phyloP scores from a whole-genome alignment of 768 basidiomycete species.

The Dioszegia hungarica region DNA sequence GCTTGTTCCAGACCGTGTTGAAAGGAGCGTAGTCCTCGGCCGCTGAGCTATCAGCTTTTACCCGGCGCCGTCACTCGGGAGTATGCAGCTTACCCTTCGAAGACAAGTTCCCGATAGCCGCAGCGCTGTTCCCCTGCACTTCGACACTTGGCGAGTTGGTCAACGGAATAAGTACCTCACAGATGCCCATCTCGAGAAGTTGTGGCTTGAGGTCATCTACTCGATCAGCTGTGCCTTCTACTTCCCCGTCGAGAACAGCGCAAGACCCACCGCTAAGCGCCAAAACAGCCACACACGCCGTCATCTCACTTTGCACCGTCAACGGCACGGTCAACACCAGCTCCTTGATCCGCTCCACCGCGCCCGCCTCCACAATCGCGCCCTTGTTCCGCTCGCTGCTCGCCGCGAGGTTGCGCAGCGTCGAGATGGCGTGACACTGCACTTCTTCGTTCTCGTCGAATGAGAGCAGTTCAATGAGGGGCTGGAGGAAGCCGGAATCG shows the following conservation, averaged over 20 bases:
- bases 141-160: conserved; percentile 95
- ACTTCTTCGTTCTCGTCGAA: conserved; percentile 99
- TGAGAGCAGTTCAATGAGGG: conserved; percentile 87
- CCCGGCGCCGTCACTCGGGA: too few relatives aligned
- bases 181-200: conserved; percentile 95
- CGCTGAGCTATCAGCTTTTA: conserved; percentile 16
- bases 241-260: too few relatives aligned
- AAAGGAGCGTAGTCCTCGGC: conserved; percentile 85
- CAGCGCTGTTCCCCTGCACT: conserved; percentile 97
- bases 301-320: conserved; percentile 99
- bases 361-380: conserved; percentile 95
- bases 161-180: conserved; percentile 91
- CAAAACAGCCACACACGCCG: conserved; percentile 93
- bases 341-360: conserved; percentile 93
- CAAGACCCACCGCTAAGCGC: conserved; percentile 76
- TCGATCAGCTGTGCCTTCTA: conserved; percentile 1
- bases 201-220: conserved; percentile 94
- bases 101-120: conserved; percentile 92
- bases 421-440: conserved; percentile 98
- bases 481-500: conserved; percentile 93
- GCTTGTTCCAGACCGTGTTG: conserved; percentile 96
- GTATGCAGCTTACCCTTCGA: conserved; percentile 91
- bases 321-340: conserved; percentile 90
- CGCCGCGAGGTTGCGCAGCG: conserved; percentile 90
- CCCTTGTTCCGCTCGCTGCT: conserved; percentile 97